Evolutionary conservation across 169 alveolate species (phyloP), one percentile per base, ranked within the genome.

Genomic region (Plasmodium vinckei): DNA sequence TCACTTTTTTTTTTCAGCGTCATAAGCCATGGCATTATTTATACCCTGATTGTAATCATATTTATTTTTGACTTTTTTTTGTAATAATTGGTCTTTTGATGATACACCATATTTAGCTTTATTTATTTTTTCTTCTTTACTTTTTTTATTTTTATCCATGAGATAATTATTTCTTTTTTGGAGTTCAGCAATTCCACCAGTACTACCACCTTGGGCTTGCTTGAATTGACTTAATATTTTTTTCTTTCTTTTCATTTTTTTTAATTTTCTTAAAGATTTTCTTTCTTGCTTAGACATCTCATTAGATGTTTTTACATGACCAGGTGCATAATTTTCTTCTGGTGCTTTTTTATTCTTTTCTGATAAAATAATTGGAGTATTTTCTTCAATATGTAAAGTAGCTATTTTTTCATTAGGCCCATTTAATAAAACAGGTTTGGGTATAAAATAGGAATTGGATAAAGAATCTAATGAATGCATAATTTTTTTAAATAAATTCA

Each of bases 381-480:
- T 49, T 25, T 82, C 90, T 19, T 82, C 90, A n/a, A 82, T 82
- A 68, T 82, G 61, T 23, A 82, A 51, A 21, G n/a, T 51, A 25
- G 90, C 65, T 5, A 67, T 23, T 70, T 67, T 57, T 0, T 68
- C 64, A 54, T 44, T 68, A 21, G 19, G 53, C 27, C 47, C 33
- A 61, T 65, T 82, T 15, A 82, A 60, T 44, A 54, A 61, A 44
- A 60, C 72, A 7, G 90, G 90, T 33, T 82, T 94, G 5, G 97
- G 97, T 15, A 94, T 87, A 68, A 84, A 94, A 69, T 60, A 75
- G 12, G 63, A 89, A 90, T 94, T 94, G 17, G 96, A 87, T 65
- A 94, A 91, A 19, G 95, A 68, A 68, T 94, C 97, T 73, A 93
- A 73, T 53, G 79, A 70, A 82, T 92, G 92, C 82, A 94, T 86